These are phyloP conservation scores for Dioscorea cayenensis DNA, from an alignment of 116 monocot species.

Conservation along the genomic window DNA sequence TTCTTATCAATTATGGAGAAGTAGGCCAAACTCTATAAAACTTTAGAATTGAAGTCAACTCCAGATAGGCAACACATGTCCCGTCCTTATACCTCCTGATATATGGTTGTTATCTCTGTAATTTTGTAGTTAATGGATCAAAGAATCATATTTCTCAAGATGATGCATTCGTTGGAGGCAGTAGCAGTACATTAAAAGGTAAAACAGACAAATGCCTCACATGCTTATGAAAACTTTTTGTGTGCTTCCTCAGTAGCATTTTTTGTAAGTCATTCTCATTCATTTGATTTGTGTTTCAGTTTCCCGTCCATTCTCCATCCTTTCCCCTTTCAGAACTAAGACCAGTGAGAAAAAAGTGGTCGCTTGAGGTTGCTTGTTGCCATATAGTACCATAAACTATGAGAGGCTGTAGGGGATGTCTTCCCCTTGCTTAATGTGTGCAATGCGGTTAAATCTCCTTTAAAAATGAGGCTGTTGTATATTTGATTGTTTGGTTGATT, in stretches of 20 bases:
- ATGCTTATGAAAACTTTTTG: not conserved
- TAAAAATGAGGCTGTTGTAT: not conserved
- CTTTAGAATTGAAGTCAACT: not conserved
- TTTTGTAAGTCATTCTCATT: not conserved
- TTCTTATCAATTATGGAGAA: not conserved
- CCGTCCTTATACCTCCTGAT: not conserved
- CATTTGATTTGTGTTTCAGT: conserved; percentile 25
- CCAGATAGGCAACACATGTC: not conserved
- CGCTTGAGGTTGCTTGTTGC: conserved; percentile 21
- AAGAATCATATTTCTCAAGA: conserved; percentile 76
- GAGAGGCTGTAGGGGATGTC: not conserved
- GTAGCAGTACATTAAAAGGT: conserved; percentile 51
- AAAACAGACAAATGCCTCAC: conserved; percentile 1
- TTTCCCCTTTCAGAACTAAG: conserved; percentile 73
- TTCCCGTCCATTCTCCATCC: conserved; percentile 71
- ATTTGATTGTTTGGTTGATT: not conserved
- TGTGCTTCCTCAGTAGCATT: not conserved
- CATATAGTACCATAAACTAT: not conserved
- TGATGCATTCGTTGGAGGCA: conserved; percentile 32
- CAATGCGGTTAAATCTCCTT: not conserved
- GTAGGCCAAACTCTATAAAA: not conserved
- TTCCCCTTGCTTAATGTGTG: not conserved
- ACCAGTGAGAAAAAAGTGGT: conserved; percentile 44
- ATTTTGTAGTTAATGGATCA: conserved; percentile 44
- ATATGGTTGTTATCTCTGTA: not conserved